These are phyloP conservation scores for Fraxinus anomala DNA, from an alignment of 257 asterid species.

Conservation along the genomic window DNA sequence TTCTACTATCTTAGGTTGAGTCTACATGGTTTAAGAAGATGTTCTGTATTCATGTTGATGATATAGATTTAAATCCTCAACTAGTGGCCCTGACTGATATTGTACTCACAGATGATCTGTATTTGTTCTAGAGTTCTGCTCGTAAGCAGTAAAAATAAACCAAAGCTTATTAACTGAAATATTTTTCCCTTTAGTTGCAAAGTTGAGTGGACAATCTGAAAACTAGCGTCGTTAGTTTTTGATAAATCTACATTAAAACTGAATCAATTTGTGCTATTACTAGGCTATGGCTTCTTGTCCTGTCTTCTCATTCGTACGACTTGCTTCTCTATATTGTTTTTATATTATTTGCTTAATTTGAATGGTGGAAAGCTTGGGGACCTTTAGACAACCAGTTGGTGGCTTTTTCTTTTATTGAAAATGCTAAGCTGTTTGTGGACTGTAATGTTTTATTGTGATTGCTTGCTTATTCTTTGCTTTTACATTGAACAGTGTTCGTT, in stretches of 20 bases:
- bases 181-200: slow-evolving; percentile 11
- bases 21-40: background rate
- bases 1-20: background rate
- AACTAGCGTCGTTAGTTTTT: background rate
- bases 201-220: background rate
- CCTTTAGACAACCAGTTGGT: background rate
- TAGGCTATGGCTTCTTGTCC: slow-evolving; percentile 3
- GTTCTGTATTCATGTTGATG: background rate
- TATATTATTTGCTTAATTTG: slow-evolving; percentile 12
- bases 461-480: slow-evolving; percentile 21
- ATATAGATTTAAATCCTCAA: background rate
- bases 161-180: background rate
- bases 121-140: background rate
- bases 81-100: background rate
- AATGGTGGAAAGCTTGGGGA: background rate
- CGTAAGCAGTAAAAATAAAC: background rate
- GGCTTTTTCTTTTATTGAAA: background rate
- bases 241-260: slow-evolving; percentile 7
- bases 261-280: background rate
- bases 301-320: slow-evolving; percentile 2
- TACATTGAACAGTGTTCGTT: slow-evolving; percentile 77
- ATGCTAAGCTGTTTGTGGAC: background rate
- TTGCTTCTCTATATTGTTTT: background rate
- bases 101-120: background rate
- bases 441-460: background rate